phyloP scores from a whole-genome alignment of 2,329 filamentous ascomycete species.

The Hypoxylon sp. region DNA sequence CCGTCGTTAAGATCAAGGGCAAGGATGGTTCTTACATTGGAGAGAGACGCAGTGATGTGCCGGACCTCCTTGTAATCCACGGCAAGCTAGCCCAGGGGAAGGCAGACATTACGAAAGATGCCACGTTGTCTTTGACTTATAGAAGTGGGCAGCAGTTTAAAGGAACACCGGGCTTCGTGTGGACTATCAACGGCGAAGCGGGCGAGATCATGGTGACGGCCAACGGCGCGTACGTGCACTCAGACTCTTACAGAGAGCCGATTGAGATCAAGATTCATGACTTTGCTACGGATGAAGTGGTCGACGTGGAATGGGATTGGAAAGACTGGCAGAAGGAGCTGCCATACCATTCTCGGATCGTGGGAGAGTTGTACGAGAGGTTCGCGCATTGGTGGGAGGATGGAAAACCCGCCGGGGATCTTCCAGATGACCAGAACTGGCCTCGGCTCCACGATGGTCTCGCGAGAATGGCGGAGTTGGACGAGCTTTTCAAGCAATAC shows the following conservation, averaged over 20 bases:
- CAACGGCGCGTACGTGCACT: constrained; percentile 47
- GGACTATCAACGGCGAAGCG: constrained; percentile 65
- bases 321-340: constrained; percentile 61
- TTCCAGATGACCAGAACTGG: constrained; percentile 50
- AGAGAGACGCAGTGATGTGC: constrained; percentile 56
- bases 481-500: constrained; percentile 44
- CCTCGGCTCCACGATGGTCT: constrained; percentile 56
- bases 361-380: constrained; percentile 68
- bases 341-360: constrained; percentile 59
- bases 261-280: constrained; percentile 65
- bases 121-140: constrained; percentile 59
- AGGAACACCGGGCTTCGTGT: constrained; percentile 59
- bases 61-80: constrained; percentile 58
- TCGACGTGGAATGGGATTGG: constrained; percentile 60
- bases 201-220: constrained; percentile 62
- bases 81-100: constrained; percentile 53
- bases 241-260: constrained; percentile 53
- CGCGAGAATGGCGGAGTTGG: constrained; percentile 40
- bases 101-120: constrained; percentile 49
- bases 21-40: constrained; percentile 49
- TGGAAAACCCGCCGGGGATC: constrained; percentile 25
- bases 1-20: constrained; percentile 54
- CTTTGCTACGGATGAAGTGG: constrained; percentile 59
- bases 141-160: constrained; percentile 64
- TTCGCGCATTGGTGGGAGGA: constrained; percentile 56